Percentiles rank a stretch among this genome's conserved stretches.
phyloP scores from a whole-genome alignment of 495 filamentous ascomycete species.

The Cetradonia linearis region DNA sequence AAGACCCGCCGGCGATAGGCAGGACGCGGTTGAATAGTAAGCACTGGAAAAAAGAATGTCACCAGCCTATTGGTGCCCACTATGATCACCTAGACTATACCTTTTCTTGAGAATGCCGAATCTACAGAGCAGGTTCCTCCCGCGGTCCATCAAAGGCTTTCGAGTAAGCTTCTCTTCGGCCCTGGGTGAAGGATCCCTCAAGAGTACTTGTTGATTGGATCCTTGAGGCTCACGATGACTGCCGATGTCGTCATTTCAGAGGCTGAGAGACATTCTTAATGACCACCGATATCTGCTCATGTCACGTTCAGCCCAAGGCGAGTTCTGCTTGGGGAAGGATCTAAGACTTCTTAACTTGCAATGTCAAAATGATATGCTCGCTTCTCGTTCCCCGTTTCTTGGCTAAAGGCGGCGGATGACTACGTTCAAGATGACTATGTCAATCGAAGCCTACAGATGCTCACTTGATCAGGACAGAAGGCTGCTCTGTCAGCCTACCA shows the following conservation, averaged over 20 bases:
- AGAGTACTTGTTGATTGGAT: not conserved
- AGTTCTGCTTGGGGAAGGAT: not conserved
- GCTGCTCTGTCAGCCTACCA: not conserved
- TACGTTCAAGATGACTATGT: not conserved
- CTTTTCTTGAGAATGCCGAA: no score
- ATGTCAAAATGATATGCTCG: not conserved
- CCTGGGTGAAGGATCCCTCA: no score
- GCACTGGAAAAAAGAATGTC: not conserved
- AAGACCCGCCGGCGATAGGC: not conserved
- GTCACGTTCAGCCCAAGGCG: not conserved
- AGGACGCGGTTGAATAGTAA: not conserved
- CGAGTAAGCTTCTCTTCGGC: not conserved
- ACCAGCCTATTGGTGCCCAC: conserved; percentile 17
- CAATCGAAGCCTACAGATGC: not conserved
- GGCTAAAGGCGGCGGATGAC: not conserved
- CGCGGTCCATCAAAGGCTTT: no score
- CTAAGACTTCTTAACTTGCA: not conserved
- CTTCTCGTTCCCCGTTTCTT: no score
- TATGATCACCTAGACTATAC: conserved; percentile 2
- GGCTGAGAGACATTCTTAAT: not conserved
- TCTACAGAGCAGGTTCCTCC: no score
- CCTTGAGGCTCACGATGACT: not conserved
- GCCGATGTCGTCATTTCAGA: not conserved
- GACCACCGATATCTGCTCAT: not conserved
- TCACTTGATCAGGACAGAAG: not conserved